Evolutionary conservation across 495 filamentous ascomycete species (phyloP), one percentile per base, ranked within the genome.

Genomic region (Rostrohypoxylon terebratum): DNA sequence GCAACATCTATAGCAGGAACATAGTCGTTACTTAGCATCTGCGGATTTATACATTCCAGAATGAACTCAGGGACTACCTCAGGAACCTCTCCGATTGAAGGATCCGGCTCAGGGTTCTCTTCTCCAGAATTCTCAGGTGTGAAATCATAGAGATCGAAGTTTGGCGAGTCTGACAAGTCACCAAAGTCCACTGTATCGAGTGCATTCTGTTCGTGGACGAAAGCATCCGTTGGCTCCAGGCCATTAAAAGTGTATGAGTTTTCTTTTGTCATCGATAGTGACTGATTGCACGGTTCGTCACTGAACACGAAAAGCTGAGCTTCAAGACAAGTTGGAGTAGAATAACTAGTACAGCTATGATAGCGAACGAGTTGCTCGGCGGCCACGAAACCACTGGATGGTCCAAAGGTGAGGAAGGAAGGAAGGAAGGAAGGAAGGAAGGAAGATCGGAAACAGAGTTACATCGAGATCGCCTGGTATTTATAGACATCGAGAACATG

Each of bases 341-440:
- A 8, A 67, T 58, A 60, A 63, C 44, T 50, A 71, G 63, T 42
- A 44, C 63, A 65, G 63, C 58, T 65, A 59, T 9, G 40, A 65
- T 65, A 60, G 63, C 70, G 48, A 23, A 53, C 21, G 9, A 53
- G 47, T 53, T 31, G 48, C 31, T 53, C 48, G 31, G 48, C 4
- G 23, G 23, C 28, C 5, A 1, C 23, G 23, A 10, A 53, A 53
- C 48, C 47, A 14, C 9, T 51, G 21, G 8, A 10, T 51, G n/a
- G n/a, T n/a, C n/a, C n/a, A n/a, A n/a, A n/a, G n/a, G n/a, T n/a
- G n/a, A n/a, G n/a, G n/a, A n/a, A n/a, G n/a, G n/a, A n/a, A n/a
- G n/a, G n/a, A n/a, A n/a, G n/a, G n/a, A n/a, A n/a, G n/a, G n/a
- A n/a, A n/a, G n/a, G n/a, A n/a, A n/a, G n/a, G n/a, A n/a, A n/a